Evolutionary conservation across 1,284 basidiomycete genomes (phyloP), one percentile per base, ranked within the genome.

Genomic region (Irpex rosettiformis): DNA sequence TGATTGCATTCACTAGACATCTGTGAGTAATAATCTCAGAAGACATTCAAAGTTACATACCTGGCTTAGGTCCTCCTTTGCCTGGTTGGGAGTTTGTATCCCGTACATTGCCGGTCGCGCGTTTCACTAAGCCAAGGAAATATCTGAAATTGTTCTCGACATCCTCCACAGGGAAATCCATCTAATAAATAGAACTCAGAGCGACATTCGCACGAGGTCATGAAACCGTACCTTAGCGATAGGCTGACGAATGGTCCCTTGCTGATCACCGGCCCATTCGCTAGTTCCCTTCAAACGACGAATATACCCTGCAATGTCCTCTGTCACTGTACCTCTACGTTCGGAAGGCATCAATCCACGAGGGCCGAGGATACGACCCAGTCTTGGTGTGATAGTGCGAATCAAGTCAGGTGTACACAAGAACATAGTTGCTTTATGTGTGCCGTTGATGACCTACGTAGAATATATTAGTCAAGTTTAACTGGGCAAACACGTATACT

Each of bases 341-440:
- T 90, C 90, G 6, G 91, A 93, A 13, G 96, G 96, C 94, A 99
- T 98, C 56, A 99, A 75, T 62, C 96, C 96, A 61, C 93, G 88
- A 45, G 94, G 96, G 69, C 96, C 97, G 25, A 99, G 81, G 60
- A 93, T 85, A 65, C 96, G 88, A 30, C 95, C 96, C 5, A 98
- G 81, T 65, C 84, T 84, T 11, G 88, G 86, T 24, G 91, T 88
- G 61, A 98, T 91, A 30, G 84, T 75, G 27, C 86, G 83, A 58
- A 97, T 84, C 67, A 98, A 83, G 16, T 84, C 81, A 3, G 92
- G 85, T 0, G 93, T 94, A 55, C 89, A 91, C 24, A 99, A 81
- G 64, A 94, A 89, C 53, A 91, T 87, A 13, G 91, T 93, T n/a
- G 86, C 90, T 65, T 84, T 80, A 65, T 89, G 77, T 62, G 84